Evolutionary conservation across 148 eudicot genomes (phyloP), one percentile per base, ranked within the genome.

Genomic region (Gaultheria prostrata): DNA sequence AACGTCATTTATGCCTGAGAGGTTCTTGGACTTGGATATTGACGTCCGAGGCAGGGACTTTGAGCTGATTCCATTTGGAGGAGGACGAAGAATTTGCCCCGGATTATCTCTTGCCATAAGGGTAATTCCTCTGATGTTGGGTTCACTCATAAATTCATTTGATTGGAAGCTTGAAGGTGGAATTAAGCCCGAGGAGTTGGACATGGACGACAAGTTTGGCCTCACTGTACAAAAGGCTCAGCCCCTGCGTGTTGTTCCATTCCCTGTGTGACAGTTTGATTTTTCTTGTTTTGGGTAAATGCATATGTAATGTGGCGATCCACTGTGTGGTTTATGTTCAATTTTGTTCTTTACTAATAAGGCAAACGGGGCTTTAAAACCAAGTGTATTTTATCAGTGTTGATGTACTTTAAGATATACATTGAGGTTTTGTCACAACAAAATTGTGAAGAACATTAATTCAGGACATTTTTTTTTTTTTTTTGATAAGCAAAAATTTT

Each of bases 21-120:
- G 84, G 48, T 82, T 82, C 78, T 49, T 82, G 48, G 84, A 49
- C 33, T 82, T 21, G 20, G 33, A 51, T 1, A 51, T 82, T 35
- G 78, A 82, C 20, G 24, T 82, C 50, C 53, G 46, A 51, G 84
- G 84, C 39, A 43, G 24, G 0, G 51, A 82, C 8, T 82, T 71
- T 32, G 84, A 82, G 78, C n/a, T 82, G 26, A 82, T 82, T 33
- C 84, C 84, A 12, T 71, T 82, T 11, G 78, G 78, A 26, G 32
- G 78, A 9, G 78, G 84, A 15, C 61, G 78, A 15, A 49, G 84
- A 17, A 82, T 72, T 18, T 82, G 84, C 28, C 84, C 50, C 3
- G 78, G 78, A 6, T 12, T 72, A 28, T 45, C 67, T 26, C 48
- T 82, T 0, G 84, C 84, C 12, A 4, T 56, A 33, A 50, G 50